phyloP scores from a whole-genome alignment of 2,329 filamentous ascomycete species.

The Bretziella fagacearum region DNA sequence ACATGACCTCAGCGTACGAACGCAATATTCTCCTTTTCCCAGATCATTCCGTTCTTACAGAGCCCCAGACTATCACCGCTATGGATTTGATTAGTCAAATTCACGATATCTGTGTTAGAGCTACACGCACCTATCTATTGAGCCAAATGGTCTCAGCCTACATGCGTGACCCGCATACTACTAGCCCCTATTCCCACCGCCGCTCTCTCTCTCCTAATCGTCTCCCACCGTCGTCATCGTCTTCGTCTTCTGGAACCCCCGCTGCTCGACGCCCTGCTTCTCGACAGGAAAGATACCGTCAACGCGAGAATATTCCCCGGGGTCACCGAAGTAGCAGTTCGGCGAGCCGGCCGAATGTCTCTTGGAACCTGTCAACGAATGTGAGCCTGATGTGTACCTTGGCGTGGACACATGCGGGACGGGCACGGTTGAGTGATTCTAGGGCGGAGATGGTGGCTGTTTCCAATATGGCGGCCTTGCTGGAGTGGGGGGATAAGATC shows the following conservation, averaged over 20 bases:
- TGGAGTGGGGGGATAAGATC: conserved; percentile 19
- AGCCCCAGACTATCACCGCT: background rate
- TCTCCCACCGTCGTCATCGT: background rate
- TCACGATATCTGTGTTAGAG: conserved; percentile 18
- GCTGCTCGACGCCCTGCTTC: background rate
- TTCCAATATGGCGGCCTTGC: conserved; percentile 19
- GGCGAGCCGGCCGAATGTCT: conserved; percentile 11
- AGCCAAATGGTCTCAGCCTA: conserved; percentile 16
- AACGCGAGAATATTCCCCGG: background rate
- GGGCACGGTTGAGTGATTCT: conserved; percentile 20
- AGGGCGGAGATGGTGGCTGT: conserved; percentile 19
- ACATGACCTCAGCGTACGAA: background rate
- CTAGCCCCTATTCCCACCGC: conserved; percentile 4
- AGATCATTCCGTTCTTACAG: background rate
- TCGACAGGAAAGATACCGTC: background rate
- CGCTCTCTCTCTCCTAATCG: conserved; percentile 3
- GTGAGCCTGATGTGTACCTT: conserved; percentile 20
- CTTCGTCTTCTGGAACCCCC: background rate
- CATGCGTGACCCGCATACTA: conserved; percentile 14
- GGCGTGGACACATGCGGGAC: conserved; percentile 20
- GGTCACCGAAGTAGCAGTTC: background rate
- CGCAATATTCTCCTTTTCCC: background rate
- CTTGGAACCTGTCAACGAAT: conserved; percentile 19
- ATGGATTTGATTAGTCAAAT: conserved; percentile 13
- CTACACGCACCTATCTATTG: conserved; percentile 17